A percentile compares a stretch with the other conserved stretches of the same genome.
phyloP scores from a whole-genome alignment of 495 filamentous ascomycete genomes.

The Polyplosphaeria fusca region DNA sequence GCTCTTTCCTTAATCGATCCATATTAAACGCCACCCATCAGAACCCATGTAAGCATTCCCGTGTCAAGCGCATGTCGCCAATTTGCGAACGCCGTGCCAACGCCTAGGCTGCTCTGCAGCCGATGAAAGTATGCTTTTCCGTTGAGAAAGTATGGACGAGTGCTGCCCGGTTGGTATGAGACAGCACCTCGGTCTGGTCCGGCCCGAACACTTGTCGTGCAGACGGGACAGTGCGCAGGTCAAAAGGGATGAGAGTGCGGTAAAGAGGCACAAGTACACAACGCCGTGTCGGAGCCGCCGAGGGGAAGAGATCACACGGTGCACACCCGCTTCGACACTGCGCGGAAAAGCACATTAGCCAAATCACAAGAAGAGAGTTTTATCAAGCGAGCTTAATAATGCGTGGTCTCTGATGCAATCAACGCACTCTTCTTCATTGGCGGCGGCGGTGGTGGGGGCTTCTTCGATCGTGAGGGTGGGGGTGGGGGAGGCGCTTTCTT shows the following conservation, averaged over 20 bases:
- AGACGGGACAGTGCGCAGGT: neutral
- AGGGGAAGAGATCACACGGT: neutral
- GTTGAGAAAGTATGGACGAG: neutral
- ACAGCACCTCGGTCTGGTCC: no score
- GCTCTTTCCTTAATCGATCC: no score
- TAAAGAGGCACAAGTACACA: neutral
- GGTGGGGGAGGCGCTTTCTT: slow-evolving; percentile 80
- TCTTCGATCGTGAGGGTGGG: slow-evolving; percentile 76
- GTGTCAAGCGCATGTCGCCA: no score
- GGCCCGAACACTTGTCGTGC: no score
- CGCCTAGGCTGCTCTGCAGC: slow-evolving; percentile 8
- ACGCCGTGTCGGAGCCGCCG: neutral
- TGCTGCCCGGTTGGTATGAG: neutral
- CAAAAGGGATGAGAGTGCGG: neutral
- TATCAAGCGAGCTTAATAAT: slow-evolving; percentile 10
- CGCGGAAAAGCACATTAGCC: neutral
- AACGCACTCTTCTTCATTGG: slow-evolving; percentile 41
- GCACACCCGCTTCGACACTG: slow-evolving; percentile 10
- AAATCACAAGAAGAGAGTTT: slow-evolving; percentile 1
- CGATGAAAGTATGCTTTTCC: slow-evolving; percentile 4
- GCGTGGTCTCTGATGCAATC: slow-evolving; percentile 25
- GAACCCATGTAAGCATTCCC: no score
- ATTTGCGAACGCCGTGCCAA: no score
- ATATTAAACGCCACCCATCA: no score
- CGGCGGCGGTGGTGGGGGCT: slow-evolving; percentile 63